Evolutionary conservation across 202 grass and related monocot genomes (phyloP).

Genomic region (Musa balbisiana): DNA sequence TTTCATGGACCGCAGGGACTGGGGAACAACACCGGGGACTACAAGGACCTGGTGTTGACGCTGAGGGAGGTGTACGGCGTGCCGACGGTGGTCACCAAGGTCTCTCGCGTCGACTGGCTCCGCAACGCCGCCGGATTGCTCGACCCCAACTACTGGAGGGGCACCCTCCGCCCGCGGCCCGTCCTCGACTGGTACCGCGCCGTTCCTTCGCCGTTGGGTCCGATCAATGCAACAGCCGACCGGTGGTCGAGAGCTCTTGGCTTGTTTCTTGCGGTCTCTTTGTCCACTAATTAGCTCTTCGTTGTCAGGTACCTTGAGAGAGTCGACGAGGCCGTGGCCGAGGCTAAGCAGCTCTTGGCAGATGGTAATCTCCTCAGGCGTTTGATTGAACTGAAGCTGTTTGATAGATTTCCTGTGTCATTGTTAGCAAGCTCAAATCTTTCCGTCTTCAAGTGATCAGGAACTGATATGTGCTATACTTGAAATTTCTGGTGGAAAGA

Average conservation of each 20-base stretch:
- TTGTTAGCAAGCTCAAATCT: no score
- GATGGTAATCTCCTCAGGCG: conserved; percentile 24
- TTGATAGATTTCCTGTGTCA: background rate
- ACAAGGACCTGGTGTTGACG: conserved; percentile 39
- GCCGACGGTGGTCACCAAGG: conserved; percentile 46
- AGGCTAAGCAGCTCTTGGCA: conserved; percentile 38
- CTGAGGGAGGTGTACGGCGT: conserved; percentile 60
- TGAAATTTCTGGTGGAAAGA: no score
- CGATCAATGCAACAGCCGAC: no score
- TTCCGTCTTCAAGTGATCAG: no score
- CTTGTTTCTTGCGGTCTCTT: background rate
- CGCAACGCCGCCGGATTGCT: conserved; percentile 72
- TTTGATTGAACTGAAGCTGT: background rate
- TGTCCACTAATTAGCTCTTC: background rate
- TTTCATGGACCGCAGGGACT: conserved; percentile 44
- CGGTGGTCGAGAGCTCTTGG: no score
- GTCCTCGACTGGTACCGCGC: conserved; percentile 56
- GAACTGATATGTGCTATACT: no score
- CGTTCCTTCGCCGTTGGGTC: no score
- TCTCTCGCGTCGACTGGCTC: conserved; percentile 71
- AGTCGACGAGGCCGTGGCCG: conserved; percentile 50
- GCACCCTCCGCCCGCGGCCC: conserved; percentile 62
- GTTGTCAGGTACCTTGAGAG: conserved; percentile 59
- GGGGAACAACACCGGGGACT: conserved; percentile 88
- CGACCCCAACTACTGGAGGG: conserved; percentile 70